These are phyloP conservation scores for Plasmodium vinckei DNA, from an alignment of 169 alveolate genomes.

Conservation along the genomic window DNA sequence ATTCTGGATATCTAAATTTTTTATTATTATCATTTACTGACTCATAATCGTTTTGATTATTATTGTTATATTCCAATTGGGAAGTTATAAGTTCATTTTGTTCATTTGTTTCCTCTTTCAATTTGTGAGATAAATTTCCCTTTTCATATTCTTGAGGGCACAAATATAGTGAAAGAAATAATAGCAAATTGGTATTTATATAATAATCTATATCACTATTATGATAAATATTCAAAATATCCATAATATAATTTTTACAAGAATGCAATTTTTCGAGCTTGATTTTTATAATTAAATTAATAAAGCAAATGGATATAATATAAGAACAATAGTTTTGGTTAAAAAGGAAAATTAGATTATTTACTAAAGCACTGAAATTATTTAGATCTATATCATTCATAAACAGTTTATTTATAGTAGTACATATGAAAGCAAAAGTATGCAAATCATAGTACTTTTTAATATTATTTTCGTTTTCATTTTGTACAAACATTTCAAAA, in stretches of 20 bases:
- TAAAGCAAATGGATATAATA: slow-evolving; percentile 36
- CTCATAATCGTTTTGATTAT: not conserved
- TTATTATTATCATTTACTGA: not conserved
- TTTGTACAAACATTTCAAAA: not conserved
- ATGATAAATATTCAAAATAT: slow-evolving; percentile 24
- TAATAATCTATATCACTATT: slow-evolving; percentile 27
- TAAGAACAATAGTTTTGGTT: slow-evolving; percentile 44
- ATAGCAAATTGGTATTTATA: slow-evolving; percentile 31
- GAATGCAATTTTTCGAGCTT: slow-evolving; percentile 34
- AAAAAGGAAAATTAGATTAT: slow-evolving; percentile 59
- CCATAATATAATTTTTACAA: slow-evolving; percentile 29
- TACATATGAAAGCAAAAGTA: slow-evolving; percentile 58
- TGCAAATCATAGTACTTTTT: slow-evolving; percentile 27
- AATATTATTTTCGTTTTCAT: slow-evolving; percentile 6
- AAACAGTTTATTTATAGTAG: slow-evolving; percentile 31
- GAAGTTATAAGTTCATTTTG: not conserved
- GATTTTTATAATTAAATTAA: slow-evolving; percentile 60
- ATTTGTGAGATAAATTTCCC: slow-evolving; percentile 3
- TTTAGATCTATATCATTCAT: slow-evolving; percentile 30
- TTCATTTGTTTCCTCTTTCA: not conserved
- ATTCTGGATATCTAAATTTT: slow-evolving; percentile 19
- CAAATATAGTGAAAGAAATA: slow-evolving; percentile 31
- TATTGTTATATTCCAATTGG: not conserved
- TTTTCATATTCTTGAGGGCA: slow-evolving; percentile 30
- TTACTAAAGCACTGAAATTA: slow-evolving; percentile 23